A percentile compares a stretch with the other conserved stretches of the same genome.
Evolutionary conservation across 257 asterid genomes (phyloP).

Genomic region (Orobanche coerulescens): DNA sequence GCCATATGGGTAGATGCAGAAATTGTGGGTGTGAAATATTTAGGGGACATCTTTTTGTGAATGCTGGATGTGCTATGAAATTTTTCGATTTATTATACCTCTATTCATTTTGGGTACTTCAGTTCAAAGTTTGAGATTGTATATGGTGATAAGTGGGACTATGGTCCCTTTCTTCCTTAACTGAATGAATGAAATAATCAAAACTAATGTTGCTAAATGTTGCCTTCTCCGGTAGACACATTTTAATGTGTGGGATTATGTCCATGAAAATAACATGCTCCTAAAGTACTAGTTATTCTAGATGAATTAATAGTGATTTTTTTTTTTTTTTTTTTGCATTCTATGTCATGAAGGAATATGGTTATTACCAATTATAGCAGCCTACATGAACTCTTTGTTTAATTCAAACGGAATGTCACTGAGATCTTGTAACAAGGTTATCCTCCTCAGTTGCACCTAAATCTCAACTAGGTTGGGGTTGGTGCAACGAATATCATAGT

Average conservation of each 20-base stretch:
- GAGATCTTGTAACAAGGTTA: neutral
- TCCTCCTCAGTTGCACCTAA: no score
- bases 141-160: neutral
- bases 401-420: neutral
- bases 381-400: neutral
- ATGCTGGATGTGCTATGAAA: neutral
- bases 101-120: neutral
- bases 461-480: no score
- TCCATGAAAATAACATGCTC: neutral
- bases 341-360: neutral
- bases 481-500: no score
- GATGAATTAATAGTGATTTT: neutral
- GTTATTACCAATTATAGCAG: slow-evolving; percentile 4
- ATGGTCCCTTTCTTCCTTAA: neutral
- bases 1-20: neutral
- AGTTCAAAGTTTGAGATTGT: neutral
- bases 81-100: neutral
- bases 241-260: neutral
- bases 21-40: neutral
- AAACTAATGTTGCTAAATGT: slow-evolving; percentile 1
- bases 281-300: neutral
- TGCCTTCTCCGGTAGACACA: neutral
- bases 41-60: neutral
- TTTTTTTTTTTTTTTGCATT: neutral
- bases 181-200: no score